Percentiles rank a stretch among this genome's conserved stretches.
Evolutionary conservation across 345 rosid species (phyloP).

Genomic region (Salix dunnii): DNA sequence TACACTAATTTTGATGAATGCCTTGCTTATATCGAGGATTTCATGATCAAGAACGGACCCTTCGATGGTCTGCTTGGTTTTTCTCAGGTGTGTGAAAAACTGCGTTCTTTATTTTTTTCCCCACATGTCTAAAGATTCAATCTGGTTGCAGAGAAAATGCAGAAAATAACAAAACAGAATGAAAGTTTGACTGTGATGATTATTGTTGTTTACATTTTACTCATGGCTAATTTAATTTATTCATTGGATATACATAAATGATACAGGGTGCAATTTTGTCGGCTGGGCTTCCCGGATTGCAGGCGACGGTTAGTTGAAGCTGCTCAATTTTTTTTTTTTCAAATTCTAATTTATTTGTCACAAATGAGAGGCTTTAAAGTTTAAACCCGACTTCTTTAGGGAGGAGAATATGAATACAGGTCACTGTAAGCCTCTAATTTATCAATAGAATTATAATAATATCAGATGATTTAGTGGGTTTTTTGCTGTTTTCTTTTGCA

Average conservation of each 20-base stretch:
- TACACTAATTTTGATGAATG: constrained; percentile 72
- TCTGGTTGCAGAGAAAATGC: not conserved
- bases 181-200: not conserved
- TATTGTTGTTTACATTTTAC: no score
- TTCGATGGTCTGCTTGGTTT: constrained; percentile 86
- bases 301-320: constrained; percentile 49
- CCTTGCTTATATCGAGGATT: constrained; percentile 59
- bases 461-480: not conserved
- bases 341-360: not conserved
- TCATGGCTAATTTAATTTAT: no score
- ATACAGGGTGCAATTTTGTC: constrained; percentile 75
- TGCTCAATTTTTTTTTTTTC: not conserved
- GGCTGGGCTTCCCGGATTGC: constrained; percentile 66
- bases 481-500: constrained; percentile 17
- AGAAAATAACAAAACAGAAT: no score
- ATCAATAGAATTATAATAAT: not conserved
- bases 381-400: no score
- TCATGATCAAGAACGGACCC: constrained; percentile 65
- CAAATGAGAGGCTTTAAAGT: no score
- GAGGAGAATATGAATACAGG: no score
- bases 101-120: not conserved
- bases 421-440: not conserved
- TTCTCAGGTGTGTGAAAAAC: constrained; percentile 51
- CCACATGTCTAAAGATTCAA: not conserved
- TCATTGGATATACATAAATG: not conserved